Conservation (phyloP, 2,329 filamentous ascomycete species). For the Arthrinium puccinioides region DNA sequence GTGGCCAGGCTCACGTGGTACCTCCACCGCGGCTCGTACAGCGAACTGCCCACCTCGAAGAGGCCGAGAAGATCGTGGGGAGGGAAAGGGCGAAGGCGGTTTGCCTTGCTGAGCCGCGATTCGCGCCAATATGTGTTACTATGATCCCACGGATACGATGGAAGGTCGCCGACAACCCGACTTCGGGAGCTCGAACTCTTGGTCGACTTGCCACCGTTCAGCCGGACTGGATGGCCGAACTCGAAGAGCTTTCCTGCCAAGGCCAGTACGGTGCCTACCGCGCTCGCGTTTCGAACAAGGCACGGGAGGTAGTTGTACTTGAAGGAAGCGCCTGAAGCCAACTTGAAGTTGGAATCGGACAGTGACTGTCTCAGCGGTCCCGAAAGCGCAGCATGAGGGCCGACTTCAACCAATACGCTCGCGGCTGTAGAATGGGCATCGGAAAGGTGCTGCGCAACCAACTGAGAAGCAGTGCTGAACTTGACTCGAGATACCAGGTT, state of each 20-base stretch:
- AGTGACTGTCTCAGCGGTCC: background rate
- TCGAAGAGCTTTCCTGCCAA: slow-evolving; percentile 20
- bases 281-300: background rate
- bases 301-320: background rate
- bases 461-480: background rate
- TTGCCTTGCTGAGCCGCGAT: slow-evolving; percentile 19
- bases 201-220: no score
- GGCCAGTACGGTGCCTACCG: slow-evolving; percentile 13
- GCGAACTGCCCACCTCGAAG: background rate
- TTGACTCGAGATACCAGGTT: background rate
- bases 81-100: slow-evolving; percentile 23
- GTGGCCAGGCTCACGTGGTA: background rate
- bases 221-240: background rate
- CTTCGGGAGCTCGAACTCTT: background rate
- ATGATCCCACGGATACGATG: background rate
- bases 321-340: background rate
- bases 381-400: background rate
- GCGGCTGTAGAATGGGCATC: background rate
- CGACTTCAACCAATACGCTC: background rate
- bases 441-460: background rate
- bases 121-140: slow-evolving; percentile 22
- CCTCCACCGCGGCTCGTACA: slow-evolving; percentile 1
- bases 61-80: slow-evolving; percentile 26
- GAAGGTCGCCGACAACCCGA: background rate
- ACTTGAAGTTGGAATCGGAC: background rate